Evolutionary conservation across 2,329 filamentous ascomycete genomes (phyloP), one percentile per base, ranked within the genome.

Genomic region (Fusarium cicatricum): DNA sequence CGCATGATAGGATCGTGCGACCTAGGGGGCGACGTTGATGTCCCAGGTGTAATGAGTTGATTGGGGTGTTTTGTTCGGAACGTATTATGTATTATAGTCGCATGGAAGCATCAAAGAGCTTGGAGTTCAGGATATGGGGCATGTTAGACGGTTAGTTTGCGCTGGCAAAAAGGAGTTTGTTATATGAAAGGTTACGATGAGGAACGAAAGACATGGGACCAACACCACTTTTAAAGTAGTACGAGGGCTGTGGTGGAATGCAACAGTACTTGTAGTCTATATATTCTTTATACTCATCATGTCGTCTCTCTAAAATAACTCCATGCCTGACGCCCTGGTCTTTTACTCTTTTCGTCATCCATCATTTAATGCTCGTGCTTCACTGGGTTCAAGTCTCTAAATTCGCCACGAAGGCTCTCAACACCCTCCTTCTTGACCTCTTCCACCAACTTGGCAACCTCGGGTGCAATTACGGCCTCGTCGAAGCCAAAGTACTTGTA

Each of bases 401-500:
- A 75, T 45, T 74, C 72, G 10, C 71, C 69, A 3, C 64, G 59
- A 3, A 75, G 51, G 17, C 62, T 58, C 50, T 71, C 71, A 12
- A 72, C 57, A 10, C 71, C 72, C 26, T 69, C 67, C 40, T 58
- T 60, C 49, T 69, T 65, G 1, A 71, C 68, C 45, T 72, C 67
- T 11, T 65, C 56, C 1, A 72, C 65, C 14, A 76, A 51, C 45
- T 60, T 72, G 11, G 65, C 67, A 6, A 81, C 77, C 60, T 69
- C 60, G 3, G 66, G 63, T 5, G 72, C 72, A 39, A 75, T 75
- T 58, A 82, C 76, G 3, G 68, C 70, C 56, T 77, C 75, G 44
- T 84, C 79, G 57, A 82, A 85, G 1, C 83, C 81, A 65, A 86
- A 86, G 48, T 80, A 80, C 60, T 80, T 78, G 66, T 86, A 85